Evolutionary conservation across 148 eudicot species (phyloP), one percentile per base, ranked within the genome.

Genomic region (Vaccinium vitisidaea): DNA sequence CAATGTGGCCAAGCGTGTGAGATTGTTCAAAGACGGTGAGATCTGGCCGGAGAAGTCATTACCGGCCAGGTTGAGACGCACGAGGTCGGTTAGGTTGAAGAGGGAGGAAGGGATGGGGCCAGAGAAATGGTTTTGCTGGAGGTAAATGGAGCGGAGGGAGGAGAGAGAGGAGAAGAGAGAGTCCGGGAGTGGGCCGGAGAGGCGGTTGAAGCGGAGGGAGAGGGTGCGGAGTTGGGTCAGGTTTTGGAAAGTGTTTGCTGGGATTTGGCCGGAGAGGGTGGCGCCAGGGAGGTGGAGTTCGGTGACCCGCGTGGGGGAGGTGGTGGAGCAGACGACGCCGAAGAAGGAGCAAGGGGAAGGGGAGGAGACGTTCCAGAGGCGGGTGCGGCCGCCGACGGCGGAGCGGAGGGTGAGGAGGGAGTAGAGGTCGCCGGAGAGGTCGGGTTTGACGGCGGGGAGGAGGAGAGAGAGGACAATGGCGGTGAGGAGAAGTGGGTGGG

Each of bases 281-380:
- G 89, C 88, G 10, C 97, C 98, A n/a, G 98, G 98, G 21, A 95
- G 84, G 79, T 85, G 98, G 6, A 95, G 91, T 86, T 91, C 95
- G n/a, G 87, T 58, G 63, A 95, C 94, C 0, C 85, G 80, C 82
- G 71, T 0, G 14, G 71, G 7, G 84, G 78, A 43, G 46, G 46
- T 43, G 7, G 82, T 19, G 2, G 78, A 52, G 84, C 98, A 95
- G 0, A 56, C 14, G 46, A 95, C 92, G 6, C 98, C 98, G 19
- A 85, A 84, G 93, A 94, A 95, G 0, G 77, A 54, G 81, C 98
- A 95, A 0, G 93, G 89, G 79, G 91, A 77, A 36, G 90, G 75
- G 11, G 80, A 88, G 77, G 93, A 76, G 82, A 84, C 53, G 78
- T 91, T 90, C 95, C 95, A 93, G 18, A 86, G 84, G 8, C 82